Base-by-base conservation (phyloP, 2,329 filamentous ascomycete genomes). In the Penicillium italicum region DNA sequence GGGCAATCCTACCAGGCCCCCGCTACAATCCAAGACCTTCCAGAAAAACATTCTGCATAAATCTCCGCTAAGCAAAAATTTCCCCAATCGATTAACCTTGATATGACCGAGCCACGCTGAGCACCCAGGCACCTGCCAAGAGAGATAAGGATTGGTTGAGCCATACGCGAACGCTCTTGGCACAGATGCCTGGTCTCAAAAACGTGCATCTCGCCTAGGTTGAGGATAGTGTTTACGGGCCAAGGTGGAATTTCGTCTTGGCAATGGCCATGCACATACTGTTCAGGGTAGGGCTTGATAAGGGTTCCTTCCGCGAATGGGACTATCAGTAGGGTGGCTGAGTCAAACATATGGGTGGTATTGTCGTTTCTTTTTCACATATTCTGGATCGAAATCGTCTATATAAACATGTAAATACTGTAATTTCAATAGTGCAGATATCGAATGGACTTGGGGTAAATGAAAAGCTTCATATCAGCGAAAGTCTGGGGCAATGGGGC, bases 101-200 rank as follows among this genome's bases (percentile, higher is more conserved):
- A 28, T 10, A 31, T 2, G 30, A 37, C 10, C 30, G 30, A 16
- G 11, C 30, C 30, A 22, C 24, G 38, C 34, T 20, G 34, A 18
- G n/a, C 34, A 37, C n/a, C 24, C 16, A 22, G 9, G 24, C 40
- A 34, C 16, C 10, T 1, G 37, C 51, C 51, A 50, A 54, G 51
- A 41, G 24, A 54, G 36, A 54, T 54, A 54, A 54, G 30, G 18
- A 50, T 54, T 54, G 51, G 45, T n/a, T 12, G 30, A 14, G 24
- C 11, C 37, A 30, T 11, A 16, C 14, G 11, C 12, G 12, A n/a
- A n/a, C 10, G 6, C 9, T n/a, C 45, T 54, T 50, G 37, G 45
- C 30, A 26, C n/a, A 20, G 18, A 26, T 20, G 31, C 30, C 26
- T 30, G 31, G 30, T 14, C n/a, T 18, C 37, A 4, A 24, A 37